A percentile compares a stretch with the other conserved stretches of the same genome.
phyloP scores from a whole-genome alignment of 306 rosid species.

The Glycine soja region DNA sequence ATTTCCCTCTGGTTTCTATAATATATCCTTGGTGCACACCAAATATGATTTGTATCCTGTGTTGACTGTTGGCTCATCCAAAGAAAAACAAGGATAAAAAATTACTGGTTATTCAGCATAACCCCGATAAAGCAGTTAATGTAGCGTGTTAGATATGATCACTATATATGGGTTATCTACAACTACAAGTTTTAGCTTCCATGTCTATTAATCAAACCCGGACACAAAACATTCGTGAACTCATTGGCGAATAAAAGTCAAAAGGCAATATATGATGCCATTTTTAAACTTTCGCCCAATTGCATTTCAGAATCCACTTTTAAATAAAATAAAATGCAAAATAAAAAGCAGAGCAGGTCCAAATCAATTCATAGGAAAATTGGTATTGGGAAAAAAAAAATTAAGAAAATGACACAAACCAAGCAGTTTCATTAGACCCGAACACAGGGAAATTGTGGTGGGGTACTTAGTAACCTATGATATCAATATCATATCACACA shows the following conservation, averaged over 20 bases:
- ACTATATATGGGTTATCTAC: neutral
- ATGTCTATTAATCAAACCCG: neutral
- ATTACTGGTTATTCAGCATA: neutral
- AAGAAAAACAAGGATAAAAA: no score
- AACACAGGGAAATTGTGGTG: neutral
- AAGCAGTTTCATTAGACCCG: neutral
- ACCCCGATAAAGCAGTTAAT: neutral
- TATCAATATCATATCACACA: neutral
- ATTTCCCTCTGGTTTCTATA: no score
- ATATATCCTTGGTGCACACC: no score
- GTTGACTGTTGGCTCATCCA: no score
- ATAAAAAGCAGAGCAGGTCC: no score
- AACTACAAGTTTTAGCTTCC: neutral
- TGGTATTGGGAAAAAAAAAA: neutral
- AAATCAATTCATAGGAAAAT: neutral
- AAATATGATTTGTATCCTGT: no score
- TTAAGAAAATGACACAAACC: neutral
- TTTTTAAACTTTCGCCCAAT: neutral
- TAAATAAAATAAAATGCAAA: conserved; percentile 1
- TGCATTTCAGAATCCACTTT: neutral
- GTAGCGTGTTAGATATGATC: neutral
- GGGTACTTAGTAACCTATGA: neutral
- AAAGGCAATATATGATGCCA: neutral
- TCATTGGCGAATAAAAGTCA: neutral
- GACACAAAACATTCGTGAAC: neutral